A percentile compares a stretch with the other conserved stretches of the same genome.
Evolutionary conservation across 2,329 filamentous ascomycete species (phyloP).

Genomic region (Colletotrichum nymphaeae): DNA sequence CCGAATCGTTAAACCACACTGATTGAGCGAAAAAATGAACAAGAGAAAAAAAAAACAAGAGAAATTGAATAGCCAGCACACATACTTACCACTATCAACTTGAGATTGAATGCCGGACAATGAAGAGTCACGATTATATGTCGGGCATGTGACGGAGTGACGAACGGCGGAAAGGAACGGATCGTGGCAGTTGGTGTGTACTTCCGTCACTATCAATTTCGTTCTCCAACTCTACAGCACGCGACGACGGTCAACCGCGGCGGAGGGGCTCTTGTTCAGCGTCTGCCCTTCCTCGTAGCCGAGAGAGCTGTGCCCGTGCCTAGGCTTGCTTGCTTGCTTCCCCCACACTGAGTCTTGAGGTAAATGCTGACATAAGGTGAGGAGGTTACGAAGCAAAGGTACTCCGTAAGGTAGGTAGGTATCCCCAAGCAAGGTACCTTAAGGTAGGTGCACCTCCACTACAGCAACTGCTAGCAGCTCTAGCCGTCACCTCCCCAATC

Average conservation of each 20-base stretch:
- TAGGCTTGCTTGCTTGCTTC: constrained; percentile 2
- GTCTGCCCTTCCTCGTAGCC: constrained; percentile 20
- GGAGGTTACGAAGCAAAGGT: too few relatives aligned
- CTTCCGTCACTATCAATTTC: constrained; percentile 30
- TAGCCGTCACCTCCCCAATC: constrained; percentile 12
- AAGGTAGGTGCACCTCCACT: background rate
- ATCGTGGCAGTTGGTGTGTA: background rate
- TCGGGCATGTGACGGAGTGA: constrained; percentile 17
- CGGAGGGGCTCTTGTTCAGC: constrained; percentile 21
- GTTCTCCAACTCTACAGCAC: background rate
- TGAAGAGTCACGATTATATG: background rate
- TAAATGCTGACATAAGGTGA: background rate
- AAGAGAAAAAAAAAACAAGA: background rate
- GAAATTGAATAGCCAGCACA: background rate
- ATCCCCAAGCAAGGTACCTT: too few relatives aligned
- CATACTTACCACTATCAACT: too few relatives aligned
- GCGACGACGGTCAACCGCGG: constrained; percentile 27
- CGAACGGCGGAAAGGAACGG: constrained; percentile 28
- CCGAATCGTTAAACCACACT: background rate
- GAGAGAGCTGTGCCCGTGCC: constrained; percentile 15
- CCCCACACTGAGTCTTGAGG: constrained; percentile 8
- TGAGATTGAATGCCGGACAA: background rate
- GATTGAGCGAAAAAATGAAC: background rate
- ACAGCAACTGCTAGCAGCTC: constrained; percentile 14
- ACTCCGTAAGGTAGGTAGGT: too few relatives aligned